Conservation (phyloP, 331 rosid genomes). For the Arachis monticola region DNA sequence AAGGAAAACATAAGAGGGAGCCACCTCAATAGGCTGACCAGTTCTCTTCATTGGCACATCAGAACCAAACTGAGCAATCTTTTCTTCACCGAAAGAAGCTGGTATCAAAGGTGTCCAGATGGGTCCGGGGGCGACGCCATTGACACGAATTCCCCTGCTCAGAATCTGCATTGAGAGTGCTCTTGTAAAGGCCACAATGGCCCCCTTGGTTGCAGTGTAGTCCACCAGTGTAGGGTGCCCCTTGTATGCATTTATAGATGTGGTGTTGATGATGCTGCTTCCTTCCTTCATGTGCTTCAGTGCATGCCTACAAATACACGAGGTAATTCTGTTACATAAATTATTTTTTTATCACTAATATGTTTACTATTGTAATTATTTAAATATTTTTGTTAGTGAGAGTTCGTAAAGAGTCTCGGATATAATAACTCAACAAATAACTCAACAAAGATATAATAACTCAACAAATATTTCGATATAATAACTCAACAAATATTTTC, state of each 20-base stretch:
- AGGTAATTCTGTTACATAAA: not conserved
- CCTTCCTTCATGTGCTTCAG: conserved; percentile 86
- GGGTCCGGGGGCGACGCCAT: conserved; percentile 92
- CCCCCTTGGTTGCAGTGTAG: conserved; percentile 75
- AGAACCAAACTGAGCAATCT: conserved; percentile 49
- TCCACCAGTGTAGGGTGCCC: conserved; percentile 59
- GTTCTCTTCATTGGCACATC: conserved; percentile 72
- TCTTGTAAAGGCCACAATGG: conserved; percentile 71
- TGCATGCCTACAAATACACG: conserved; percentile 53
- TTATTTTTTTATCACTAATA: too few species aligned
- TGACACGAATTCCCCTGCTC: conserved; percentile 68
- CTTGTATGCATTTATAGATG: conserved; percentile 71
- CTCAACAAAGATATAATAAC: too few species aligned
- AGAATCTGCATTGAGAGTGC: conserved; percentile 67
- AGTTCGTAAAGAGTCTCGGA: too few species aligned
- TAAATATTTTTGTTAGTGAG: too few species aligned
- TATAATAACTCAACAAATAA: too few species aligned
- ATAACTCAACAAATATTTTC: too few species aligned
- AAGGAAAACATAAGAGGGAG: conserved; percentile 73
- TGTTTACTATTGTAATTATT: too few species aligned
- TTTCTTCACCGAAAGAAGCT: conserved; percentile 55
- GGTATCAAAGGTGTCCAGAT: conserved; percentile 81
- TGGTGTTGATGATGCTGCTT: conserved; percentile 76
- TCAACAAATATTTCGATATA: too few species aligned
- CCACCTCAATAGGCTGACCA: conserved; percentile 80